Evolutionary conservation across 345 rosid species (phyloP).

Genomic region (Eutrema heterophyllum): DNA sequence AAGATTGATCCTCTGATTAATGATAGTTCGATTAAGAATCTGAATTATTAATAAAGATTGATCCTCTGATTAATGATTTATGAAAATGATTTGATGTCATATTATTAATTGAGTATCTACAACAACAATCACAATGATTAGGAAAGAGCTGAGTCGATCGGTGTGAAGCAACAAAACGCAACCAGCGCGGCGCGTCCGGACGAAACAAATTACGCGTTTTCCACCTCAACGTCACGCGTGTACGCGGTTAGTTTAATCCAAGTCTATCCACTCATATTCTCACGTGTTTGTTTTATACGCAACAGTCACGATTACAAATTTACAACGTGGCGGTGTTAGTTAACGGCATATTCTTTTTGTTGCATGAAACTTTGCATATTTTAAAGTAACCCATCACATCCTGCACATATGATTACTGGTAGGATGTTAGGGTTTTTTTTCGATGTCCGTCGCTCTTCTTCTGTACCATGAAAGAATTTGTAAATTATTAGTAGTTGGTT

Average conservation of each 20-base stretch:
- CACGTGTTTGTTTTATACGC: background rate
- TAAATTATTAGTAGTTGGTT: too few species aligned
- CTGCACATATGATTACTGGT: too few species aligned
- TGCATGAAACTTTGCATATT: background rate
- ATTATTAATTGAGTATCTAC: constrained; percentile 1
- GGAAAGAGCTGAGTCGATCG: constrained; percentile 1
- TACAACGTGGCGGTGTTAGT: background rate
- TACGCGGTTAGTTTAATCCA: constrained; percentile 8
- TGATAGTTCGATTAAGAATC: background rate
- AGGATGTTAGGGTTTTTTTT: too few species aligned
- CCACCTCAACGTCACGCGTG: background rate
- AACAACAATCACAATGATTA: constrained; percentile 6
- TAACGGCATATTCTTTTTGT: constrained; percentile 5
- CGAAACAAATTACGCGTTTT: constrained; percentile 13
- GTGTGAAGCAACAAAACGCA: constrained; percentile 18
- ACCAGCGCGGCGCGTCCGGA: constrained; percentile 13
- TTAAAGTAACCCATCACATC: too few species aligned
- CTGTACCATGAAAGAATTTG: too few species aligned
- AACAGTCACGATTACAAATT: too few species aligned
- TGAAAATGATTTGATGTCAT: background rate
- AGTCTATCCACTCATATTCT: background rate
- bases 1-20: background rate
- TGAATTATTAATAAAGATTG: background rate
- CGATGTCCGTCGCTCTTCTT: too few species aligned
- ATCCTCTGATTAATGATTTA: background rate